These are phyloP conservation scores for Metschnikowia shivogae DNA, from an alignment of 805 yeast genomes.

Conservation along the genomic window DNA sequence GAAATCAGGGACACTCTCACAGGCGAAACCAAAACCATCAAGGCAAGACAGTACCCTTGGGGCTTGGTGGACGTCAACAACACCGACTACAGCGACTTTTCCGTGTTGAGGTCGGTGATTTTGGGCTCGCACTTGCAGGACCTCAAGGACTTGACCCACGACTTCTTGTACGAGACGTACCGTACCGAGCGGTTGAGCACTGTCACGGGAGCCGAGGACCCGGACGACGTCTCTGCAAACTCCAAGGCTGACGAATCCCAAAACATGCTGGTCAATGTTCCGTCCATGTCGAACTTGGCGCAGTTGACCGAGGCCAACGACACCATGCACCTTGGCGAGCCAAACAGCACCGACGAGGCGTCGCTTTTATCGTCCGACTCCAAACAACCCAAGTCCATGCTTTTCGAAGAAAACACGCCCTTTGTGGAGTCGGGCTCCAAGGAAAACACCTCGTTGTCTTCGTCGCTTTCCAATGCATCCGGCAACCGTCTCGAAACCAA, in stretches of 20 bases:
- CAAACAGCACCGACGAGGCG: slow-evolving; percentile 14
- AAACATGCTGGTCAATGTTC: slow-evolving; percentile 26
- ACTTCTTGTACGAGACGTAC: slow-evolving; percentile 69
- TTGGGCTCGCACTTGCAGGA: slow-evolving; percentile 83
- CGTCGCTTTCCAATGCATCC: slow-evolving; percentile 23
- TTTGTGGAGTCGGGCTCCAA: slow-evolving; percentile 23
- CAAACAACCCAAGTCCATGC: slow-evolving; percentile 32
- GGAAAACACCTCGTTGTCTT: slow-evolving; percentile 24
- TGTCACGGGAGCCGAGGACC: slow-evolving; percentile 43
- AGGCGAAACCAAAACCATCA: slow-evolving; percentile 43
- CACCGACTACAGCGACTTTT: slow-evolving; percentile 50
- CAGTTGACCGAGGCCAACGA: slow-evolving; percentile 33
- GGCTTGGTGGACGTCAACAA: slow-evolving; percentile 57
- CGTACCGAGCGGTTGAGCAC: slow-evolving; percentile 71
- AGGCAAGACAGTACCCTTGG: slow-evolving; percentile 75
- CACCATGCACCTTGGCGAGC: slow-evolving; percentile 9
- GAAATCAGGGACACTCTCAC: slow-evolving; percentile 37
- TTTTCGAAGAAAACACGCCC: slow-evolving; percentile 26
- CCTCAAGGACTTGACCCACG: slow-evolving; percentile 76
- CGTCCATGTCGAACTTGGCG: slow-evolving; percentile 62
- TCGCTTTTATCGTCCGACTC: slow-evolving; percentile 20
- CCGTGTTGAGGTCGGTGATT: slow-evolving; percentile 60
- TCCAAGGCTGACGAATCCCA: slow-evolving; percentile 20
- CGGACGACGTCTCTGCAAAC: slow-evolving; percentile 23
- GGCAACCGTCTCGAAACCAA: slow-evolving; percentile 14